Evolutionary conservation across 2,329 filamentous ascomycete species (phyloP).

Genomic region (Endoconidiophora laricicola): DNA sequence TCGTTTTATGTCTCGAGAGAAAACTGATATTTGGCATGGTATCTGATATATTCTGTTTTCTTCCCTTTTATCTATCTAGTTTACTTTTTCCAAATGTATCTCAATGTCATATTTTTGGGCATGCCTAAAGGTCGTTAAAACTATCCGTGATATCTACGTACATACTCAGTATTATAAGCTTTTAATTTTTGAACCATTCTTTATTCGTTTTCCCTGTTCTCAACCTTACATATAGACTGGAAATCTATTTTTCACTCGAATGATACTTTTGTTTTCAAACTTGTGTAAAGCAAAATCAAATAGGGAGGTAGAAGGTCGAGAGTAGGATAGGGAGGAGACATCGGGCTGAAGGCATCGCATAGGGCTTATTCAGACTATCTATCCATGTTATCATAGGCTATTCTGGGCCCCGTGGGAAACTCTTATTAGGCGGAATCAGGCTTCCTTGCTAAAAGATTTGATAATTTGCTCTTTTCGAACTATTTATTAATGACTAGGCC

Average conservation of each 20-base stretch:
- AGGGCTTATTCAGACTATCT: too few species aligned
- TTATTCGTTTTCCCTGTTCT: background rate
- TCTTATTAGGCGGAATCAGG: too few species aligned
- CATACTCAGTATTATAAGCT: background rate
- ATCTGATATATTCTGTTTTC: background rate
- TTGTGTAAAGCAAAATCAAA: too few species aligned
- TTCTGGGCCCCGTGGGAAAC: too few species aligned
- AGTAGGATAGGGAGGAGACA: too few species aligned
- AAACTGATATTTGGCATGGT: background rate
- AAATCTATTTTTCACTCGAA: background rate
- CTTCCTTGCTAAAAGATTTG: too few species aligned
- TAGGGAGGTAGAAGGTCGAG: too few species aligned
- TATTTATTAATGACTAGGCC: too few species aligned
- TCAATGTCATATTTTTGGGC: background rate
- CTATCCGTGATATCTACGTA: background rate
- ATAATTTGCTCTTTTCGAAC: too few species aligned
- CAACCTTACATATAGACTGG: background rate
- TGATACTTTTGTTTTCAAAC: background rate
- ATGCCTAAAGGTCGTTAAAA: background rate
- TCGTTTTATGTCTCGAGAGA: background rate
- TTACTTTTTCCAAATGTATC: background rate
- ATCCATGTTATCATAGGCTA: too few species aligned
- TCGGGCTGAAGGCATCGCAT: too few species aligned
- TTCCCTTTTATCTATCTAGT: background rate
- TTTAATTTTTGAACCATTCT: background rate